Evolutionary conservation across 176 grass and related monocot species (phyloP), one percentile per base, ranked within the genome.

Genomic region (bread wheat (Triticum aestivum)): DNA sequence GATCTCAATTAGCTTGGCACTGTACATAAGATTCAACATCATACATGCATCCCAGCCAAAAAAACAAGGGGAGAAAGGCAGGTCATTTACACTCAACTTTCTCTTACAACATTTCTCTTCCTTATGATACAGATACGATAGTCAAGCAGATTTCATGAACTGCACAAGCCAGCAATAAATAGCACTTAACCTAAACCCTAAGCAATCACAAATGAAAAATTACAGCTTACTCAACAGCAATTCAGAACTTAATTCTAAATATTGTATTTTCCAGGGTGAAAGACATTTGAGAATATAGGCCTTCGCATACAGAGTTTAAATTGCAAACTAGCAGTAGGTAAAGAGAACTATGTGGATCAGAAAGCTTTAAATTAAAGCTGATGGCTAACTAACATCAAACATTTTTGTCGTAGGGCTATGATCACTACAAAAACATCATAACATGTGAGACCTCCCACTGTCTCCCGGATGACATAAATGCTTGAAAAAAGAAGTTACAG

Each of bases 1-100:
- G 82, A 99, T 99, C 47, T 97, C 94, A 88, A 97, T 94, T 83
- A 99, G 89, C 68, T 96, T 99, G 41, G 75, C 89, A 90, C 94
- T 99, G 97, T 70, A 69, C 78, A 80, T 73, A 86, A 8, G 62
- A 77, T 80, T 87, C 61, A 89, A 82, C 58, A 75, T 70, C 21
- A 75, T 64, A 76, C 70, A 80, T n/a, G 21, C 29, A 70, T 39
- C 35, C 69, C 0, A 69, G 61, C 5, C 38, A 88, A 71, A 78
- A 78, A 52, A 18, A 54, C 6, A 54, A 54, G 5, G 9, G 17
- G 78, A n/a, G 76, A 72, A 65, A 51, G 65, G 63, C 69, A 77
- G 12, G 13, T 64, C 52, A 72, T 77, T 72, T 88, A 54, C 41
- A 71, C 61, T 52, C 52, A 77, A 83, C 27, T 76, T 71, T 41